Conservation (phyloP, 345 rosid species). For the Streptanthus diversifolius region DNA sequence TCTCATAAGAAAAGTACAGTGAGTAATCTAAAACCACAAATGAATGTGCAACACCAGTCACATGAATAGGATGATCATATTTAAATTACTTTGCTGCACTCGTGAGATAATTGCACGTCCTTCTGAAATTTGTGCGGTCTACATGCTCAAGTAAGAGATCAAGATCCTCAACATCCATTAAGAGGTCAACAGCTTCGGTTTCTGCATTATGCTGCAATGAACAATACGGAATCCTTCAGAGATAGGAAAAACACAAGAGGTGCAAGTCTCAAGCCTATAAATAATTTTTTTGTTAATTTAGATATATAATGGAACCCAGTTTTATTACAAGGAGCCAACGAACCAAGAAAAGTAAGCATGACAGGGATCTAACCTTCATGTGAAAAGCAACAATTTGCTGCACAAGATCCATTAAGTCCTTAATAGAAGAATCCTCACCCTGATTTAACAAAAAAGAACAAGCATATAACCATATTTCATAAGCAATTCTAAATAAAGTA, state of each 20-base stretch:
- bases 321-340: background rate
- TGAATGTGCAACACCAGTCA: background rate
- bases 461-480: constrained; percentile 5
- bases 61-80: background rate
- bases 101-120: constrained; percentile 87
- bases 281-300: background rate
- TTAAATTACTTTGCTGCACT: constrained; percentile 73
- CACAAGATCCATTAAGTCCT: constrained; percentile 79
- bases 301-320: constrained; percentile 9
- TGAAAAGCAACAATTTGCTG: constrained; percentile 88
- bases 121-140: constrained; percentile 75
- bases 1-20: background rate
- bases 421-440: constrained; percentile 60
- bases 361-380: constrained; percentile 63
- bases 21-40: background rate
- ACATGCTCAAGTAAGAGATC: constrained; percentile 74
- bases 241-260: background rate
- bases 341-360: background rate
- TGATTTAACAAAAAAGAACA: constrained; percentile 24
- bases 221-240: constrained; percentile 19
- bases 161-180: constrained; percentile 99
- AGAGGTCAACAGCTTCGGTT: constrained; percentile 96
- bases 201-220: constrained; percentile 86
- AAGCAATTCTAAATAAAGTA: background rate
- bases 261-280: constrained; percentile 3